These are phyloP conservation scores for Lecanicillium sp. DNA, from an alignment of 2,329 filamentous ascomycete species.

Conservation along the genomic window DNA sequence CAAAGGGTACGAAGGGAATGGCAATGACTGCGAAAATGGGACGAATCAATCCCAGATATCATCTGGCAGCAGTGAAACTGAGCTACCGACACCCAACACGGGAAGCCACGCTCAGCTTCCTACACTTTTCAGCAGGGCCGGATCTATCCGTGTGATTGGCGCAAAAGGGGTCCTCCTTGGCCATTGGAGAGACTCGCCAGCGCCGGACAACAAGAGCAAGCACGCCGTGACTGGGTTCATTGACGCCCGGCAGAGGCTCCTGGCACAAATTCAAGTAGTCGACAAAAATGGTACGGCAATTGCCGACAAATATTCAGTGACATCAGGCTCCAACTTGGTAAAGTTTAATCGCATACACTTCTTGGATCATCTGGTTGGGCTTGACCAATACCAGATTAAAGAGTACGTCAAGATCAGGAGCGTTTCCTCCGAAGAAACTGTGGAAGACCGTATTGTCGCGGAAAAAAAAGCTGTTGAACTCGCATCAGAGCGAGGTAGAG, in stretches of 20 bases:
- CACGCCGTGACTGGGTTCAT: slow-evolving; percentile 57
- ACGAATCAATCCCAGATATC: too few relatives aligned
- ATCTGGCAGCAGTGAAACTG: too few relatives aligned
- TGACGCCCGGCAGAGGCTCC: slow-evolving; percentile 50
- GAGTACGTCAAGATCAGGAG: slow-evolving; percentile 52
- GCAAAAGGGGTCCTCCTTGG: too few relatives aligned
- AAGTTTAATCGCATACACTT: slow-evolving; percentile 55
- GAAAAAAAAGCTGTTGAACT: slow-evolving; percentile 37
- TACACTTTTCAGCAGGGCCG: too few relatives aligned
- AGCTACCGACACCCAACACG: too few relatives aligned
- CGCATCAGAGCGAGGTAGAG: slow-evolving; percentile 36
- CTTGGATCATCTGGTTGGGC: slow-evolving; percentile 44
- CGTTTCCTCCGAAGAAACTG: slow-evolving; percentile 26
- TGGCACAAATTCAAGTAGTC: slow-evolving; percentile 46
- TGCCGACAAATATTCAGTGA: slow-evolving; percentile 37
- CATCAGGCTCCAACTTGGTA: slow-evolving; percentile 55
- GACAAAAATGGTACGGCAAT: slow-evolving; percentile 41
- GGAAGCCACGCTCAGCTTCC: too few relatives aligned
- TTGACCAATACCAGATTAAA: slow-evolving; percentile 51
- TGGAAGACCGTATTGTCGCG: slow-evolving; percentile 28
- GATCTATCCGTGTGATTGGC: too few relatives aligned
- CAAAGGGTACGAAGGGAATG: too few relatives aligned
- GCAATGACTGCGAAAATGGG: too few relatives aligned
- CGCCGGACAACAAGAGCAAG: too few relatives aligned
- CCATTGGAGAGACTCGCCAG: too few relatives aligned